A percentile compares a stretch with the other conserved stretches of the same genome.
Evolutionary conservation across 2,329 filamentous ascomycete genomes (phyloP).

Genomic region (Neopestalotiopsis rosae): DNA sequence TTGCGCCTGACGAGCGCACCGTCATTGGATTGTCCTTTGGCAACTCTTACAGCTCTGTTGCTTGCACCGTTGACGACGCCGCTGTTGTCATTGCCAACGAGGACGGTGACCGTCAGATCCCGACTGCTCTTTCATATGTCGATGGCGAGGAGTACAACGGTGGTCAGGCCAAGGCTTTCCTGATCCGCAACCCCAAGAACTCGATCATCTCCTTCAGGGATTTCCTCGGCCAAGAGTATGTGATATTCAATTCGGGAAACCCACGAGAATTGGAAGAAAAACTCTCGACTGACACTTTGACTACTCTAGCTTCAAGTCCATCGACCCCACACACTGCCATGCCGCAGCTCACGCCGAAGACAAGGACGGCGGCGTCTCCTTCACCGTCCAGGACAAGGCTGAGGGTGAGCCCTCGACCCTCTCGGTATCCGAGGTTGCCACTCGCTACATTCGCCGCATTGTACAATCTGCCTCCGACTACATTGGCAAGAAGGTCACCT

Average conservation of each 20-base stretch:
- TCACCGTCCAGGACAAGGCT: constrained; percentile 80
- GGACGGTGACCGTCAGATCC: constrained; percentile 98
- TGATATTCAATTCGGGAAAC: constrained; percentile 21
- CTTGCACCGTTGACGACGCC: constrained; percentile 90
- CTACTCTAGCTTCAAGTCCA: constrained; percentile 78
- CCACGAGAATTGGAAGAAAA: not conserved
- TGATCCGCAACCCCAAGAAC: constrained; percentile 90
- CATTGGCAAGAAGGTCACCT: constrained; percentile 89
- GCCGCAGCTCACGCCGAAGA: constrained; percentile 90
- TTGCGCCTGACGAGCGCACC: constrained; percentile 63
- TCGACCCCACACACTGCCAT: constrained; percentile 95
- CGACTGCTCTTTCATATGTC: constrained; percentile 91
- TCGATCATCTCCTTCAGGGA: constrained; percentile 96
- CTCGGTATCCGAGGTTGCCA: constrained; percentile 79
- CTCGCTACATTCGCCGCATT: constrained; percentile 83
- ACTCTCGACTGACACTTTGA: constrained; percentile 26
- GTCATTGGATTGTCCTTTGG: constrained; percentile 97
- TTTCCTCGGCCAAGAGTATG: constrained; percentile 90
- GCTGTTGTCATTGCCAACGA: constrained; percentile 98
- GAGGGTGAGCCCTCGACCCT: constrained; percentile 71
- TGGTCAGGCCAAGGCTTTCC: constrained; percentile 90
- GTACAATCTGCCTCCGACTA: constrained; percentile 87
- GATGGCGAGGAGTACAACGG: constrained; percentile 97
- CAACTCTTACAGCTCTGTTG: constrained; percentile 98
- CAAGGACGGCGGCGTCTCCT: constrained; percentile 72